Evolutionary conservation across 305 asterid species (phyloP).

Genomic region (Solanum hybrid): DNA sequence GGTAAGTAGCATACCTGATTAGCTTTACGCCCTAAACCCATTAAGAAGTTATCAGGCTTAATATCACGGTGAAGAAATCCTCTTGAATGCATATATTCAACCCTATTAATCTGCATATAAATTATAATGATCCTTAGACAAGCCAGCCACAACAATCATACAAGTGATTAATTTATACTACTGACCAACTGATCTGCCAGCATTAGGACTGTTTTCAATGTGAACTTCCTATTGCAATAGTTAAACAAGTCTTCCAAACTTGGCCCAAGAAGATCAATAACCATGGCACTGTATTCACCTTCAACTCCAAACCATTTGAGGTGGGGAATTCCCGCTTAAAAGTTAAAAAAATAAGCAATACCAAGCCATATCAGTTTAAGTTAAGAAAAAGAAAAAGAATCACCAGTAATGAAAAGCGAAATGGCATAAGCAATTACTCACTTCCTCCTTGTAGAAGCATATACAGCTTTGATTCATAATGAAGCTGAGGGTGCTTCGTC

Average conservation of each 20-base stretch:
- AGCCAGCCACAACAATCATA: neutral
- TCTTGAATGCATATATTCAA: constrained; percentile 87
- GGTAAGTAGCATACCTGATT: constrained; percentile 47
- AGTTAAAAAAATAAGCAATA: neutral
- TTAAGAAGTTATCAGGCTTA: constrained; percentile 90
- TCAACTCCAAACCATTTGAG: constrained; percentile 77
- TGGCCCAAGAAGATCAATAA: constrained; percentile 77
- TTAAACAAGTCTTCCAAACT: constrained; percentile 89
- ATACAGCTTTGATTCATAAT: constrained; percentile 70
- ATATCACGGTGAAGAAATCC: constrained; percentile 95
- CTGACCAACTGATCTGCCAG: constrained; percentile 78
- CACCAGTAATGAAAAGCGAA: constrained; percentile 2
- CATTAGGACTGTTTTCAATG: constrained; percentile 81
- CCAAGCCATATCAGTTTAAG: neutral
- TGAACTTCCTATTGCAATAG: constrained; percentile 78
- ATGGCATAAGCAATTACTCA: constrained; percentile 23
- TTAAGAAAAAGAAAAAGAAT: neutral
- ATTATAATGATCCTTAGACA: constrained; percentile 4
- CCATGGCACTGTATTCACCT: constrained; percentile 76
- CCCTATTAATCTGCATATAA: constrained; percentile 64
- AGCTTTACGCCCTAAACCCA: constrained; percentile 96
- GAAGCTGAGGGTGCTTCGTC: constrained; percentile 78
- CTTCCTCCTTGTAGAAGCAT: constrained; percentile 85
- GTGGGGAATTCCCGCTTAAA: constrained; percentile 66
- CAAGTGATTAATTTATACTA: neutral